These are phyloP conservation scores for Cyclocybe cylindracea DNA, from an alignment of 768 basidiomycete genomes.

Conservation along the genomic window DNA sequence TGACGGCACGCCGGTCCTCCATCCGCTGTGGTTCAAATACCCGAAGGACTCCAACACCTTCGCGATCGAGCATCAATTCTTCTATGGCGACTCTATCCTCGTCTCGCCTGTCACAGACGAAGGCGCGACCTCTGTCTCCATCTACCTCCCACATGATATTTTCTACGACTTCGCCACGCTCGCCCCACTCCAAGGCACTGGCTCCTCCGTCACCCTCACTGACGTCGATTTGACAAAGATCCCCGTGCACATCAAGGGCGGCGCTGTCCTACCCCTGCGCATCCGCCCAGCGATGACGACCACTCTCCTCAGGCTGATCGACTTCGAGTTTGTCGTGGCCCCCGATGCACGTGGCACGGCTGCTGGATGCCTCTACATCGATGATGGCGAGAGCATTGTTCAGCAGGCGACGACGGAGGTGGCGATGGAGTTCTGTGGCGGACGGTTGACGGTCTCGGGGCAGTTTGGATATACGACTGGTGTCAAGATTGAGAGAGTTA, in stretches of 20 bases:
- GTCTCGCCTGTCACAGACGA: no score
- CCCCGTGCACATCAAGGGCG: slow-evolving; percentile 63
- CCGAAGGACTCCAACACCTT: slow-evolving; percentile 62
- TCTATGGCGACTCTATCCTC: no score
- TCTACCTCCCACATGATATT: slow-evolving; percentile 55
- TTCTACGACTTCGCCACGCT: slow-evolving; percentile 67
- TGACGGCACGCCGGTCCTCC: slow-evolving; percentile 64
- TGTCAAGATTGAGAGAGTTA: slow-evolving; percentile 36
- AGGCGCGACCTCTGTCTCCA: slow-evolving; percentile 53
- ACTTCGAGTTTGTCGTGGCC: slow-evolving; percentile 67
- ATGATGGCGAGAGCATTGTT: slow-evolving; percentile 59
- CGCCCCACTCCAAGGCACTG: slow-evolving; percentile 46
- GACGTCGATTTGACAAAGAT: slow-evolving; percentile 58
- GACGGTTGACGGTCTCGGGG: slow-evolving; percentile 34
- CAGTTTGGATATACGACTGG: slow-evolving; percentile 38
- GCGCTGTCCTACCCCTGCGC: slow-evolving; percentile 59
- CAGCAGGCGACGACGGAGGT: slow-evolving; percentile 32
- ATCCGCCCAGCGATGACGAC: slow-evolving; percentile 62
- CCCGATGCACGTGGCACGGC: slow-evolving; percentile 53
- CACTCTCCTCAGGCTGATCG: slow-evolving; percentile 46
- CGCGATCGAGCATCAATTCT: slow-evolving; percentile 66
- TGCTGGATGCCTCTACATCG: slow-evolving; percentile 55
- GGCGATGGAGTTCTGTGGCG: slow-evolving; percentile 30
- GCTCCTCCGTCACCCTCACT: slow-evolving; percentile 41
- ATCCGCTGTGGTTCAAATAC: slow-evolving; percentile 68